These are phyloP conservation scores for Ceratobasidium sp. DNA, from an alignment of 1,284 basidiomycete genomes.

Conservation along the genomic window DNA sequence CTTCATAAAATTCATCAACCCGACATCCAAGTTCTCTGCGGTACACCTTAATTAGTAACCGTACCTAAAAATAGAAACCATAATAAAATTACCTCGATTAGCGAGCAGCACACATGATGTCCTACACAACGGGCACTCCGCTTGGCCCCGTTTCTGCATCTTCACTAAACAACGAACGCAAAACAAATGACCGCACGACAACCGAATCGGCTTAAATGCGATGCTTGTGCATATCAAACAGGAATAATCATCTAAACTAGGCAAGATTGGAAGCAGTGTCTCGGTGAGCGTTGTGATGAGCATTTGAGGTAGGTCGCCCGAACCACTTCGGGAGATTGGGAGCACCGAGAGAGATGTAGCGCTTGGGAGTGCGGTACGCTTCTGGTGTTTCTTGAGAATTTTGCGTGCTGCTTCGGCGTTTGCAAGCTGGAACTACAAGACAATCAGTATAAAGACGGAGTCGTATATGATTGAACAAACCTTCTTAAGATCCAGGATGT, in stretches of 20 bases:
- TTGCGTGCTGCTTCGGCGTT: constrained; percentile 91
- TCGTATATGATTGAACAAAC: constrained; percentile 57
- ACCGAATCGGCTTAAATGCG: constrained; percentile 89
- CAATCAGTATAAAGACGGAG: not conserved
- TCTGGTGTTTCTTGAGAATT: constrained; percentile 95
- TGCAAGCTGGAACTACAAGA: constrained; percentile 77
- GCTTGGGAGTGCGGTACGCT: constrained; percentile 77
- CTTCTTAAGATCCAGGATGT: constrained; percentile 89
- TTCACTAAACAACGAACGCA: constrained; percentile 90
- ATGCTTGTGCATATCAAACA: constrained; percentile 85
- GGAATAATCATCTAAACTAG: constrained; percentile 82
- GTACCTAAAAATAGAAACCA: constrained; percentile 7
- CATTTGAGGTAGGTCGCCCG: constrained; percentile 76
- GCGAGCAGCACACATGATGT: constrained; percentile 80
- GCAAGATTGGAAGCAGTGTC: constrained; percentile 85
- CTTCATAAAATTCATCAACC: constrained; percentile 86
- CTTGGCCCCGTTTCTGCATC: constrained; percentile 88
- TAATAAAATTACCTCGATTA: constrained; percentile 71
- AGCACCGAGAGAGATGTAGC: constrained; percentile 31
- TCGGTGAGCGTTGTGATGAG: constrained; percentile 89
- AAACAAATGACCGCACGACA: constrained; percentile 90
- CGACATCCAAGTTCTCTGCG: constrained; percentile 84
- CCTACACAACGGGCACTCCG: constrained; percentile 89
- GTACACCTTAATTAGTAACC: not conserved
- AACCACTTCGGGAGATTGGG: constrained; percentile 54